Evolutionary conservation across 805 yeast genomes (phyloP).

Genomic region (Starmerella asiatica): DNA sequence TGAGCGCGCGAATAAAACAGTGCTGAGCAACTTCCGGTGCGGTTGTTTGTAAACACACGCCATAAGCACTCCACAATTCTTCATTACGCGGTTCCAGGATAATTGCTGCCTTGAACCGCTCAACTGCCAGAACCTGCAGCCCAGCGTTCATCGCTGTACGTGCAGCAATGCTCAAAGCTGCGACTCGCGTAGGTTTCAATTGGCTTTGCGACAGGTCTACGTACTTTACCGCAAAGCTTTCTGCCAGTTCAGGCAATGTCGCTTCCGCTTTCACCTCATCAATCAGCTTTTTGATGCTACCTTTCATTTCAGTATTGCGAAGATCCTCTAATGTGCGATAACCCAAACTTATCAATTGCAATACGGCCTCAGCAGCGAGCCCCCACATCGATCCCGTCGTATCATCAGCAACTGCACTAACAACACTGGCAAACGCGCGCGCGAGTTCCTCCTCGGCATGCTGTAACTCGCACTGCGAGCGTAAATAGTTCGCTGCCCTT

Average conservation of each 20-base stretch:
- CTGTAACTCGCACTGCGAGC: slow-evolving; percentile 50
- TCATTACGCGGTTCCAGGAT: slow-evolving; percentile 56
- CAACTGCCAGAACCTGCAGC: slow-evolving; percentile 42
- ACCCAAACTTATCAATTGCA: slow-evolving; percentile 2
- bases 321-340: background rate
- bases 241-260: slow-evolving; percentile 1
- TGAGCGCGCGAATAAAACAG: slow-evolving; percentile 71
- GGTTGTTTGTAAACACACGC: slow-evolving; percentile 51
- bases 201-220: slow-evolving; percentile 5
- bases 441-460: slow-evolving; percentile 42
- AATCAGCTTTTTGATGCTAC: background rate
- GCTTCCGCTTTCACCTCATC: background rate
- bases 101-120: slow-evolving; percentile 50
- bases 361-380: slow-evolving; percentile 1
- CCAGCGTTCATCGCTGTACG: slow-evolving; percentile 29
- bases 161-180: slow-evolving; percentile 56
- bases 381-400: slow-evolving; percentile 6
- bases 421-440: slow-evolving; percentile 35
- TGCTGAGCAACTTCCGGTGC: slow-evolving; percentile 78
- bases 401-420: slow-evolving; percentile 23
- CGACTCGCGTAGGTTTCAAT: slow-evolving; percentile 27
- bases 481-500: slow-evolving; percentile 37
- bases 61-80: slow-evolving; percentile 71
- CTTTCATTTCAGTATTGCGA: background rate
- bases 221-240: slow-evolving; percentile 1